Conservation (phyloP, 192 early-diverging fungal genomes). For the Kappamyces sp. region DNA sequence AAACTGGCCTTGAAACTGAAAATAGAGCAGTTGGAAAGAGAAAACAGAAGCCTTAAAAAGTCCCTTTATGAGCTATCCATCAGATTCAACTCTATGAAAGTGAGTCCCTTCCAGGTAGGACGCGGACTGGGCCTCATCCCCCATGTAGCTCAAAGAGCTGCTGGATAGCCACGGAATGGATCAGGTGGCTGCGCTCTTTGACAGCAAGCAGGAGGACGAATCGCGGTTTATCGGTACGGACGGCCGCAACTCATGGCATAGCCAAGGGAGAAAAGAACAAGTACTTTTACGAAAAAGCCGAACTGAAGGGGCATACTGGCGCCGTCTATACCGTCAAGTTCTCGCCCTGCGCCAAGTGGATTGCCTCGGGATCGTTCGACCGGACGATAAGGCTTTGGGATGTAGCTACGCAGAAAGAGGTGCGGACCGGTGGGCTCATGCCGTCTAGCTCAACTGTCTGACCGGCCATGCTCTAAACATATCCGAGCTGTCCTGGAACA, state of each 20-base stretch:
- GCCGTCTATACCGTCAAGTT: constrained; percentile 89
- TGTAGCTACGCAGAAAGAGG: constrained; percentile 58
- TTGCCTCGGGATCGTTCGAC: constrained; percentile 93
- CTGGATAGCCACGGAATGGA: constrained; percentile 21
- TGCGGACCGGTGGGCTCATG: constrained; percentile 25
- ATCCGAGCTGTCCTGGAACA: constrained; percentile 72
- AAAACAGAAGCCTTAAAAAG: constrained; percentile 77
- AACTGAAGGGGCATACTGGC: constrained; percentile 77
- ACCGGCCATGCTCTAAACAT: constrained; percentile 72
- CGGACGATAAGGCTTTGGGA: constrained; percentile 92
- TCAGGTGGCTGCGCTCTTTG: constrained; percentile 9
- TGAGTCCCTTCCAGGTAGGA: constrained; percentile 6
- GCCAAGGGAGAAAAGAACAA: constrained; percentile 24
- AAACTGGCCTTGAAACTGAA: constrained; percentile 59
- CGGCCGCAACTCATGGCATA: constrained; percentile 1
- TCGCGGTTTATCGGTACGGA: not conserved
- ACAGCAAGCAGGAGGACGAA: not conserved
- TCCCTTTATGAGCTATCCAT: constrained; percentile 74
- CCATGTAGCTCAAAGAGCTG: constrained; percentile 28
- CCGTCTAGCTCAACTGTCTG: constrained; percentile 54
- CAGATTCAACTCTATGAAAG: constrained; percentile 44
- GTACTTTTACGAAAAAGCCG: constrained; percentile 57
- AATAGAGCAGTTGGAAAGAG: constrained; percentile 60
- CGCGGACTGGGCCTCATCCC: constrained; percentile 40
- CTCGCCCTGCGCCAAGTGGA: constrained; percentile 70